Evolutionary conservation across 2,329 filamentous ascomycete genomes (phyloP), one percentile per base, ranked within the genome.

Genomic region (Aspergillus caelatus): DNA sequence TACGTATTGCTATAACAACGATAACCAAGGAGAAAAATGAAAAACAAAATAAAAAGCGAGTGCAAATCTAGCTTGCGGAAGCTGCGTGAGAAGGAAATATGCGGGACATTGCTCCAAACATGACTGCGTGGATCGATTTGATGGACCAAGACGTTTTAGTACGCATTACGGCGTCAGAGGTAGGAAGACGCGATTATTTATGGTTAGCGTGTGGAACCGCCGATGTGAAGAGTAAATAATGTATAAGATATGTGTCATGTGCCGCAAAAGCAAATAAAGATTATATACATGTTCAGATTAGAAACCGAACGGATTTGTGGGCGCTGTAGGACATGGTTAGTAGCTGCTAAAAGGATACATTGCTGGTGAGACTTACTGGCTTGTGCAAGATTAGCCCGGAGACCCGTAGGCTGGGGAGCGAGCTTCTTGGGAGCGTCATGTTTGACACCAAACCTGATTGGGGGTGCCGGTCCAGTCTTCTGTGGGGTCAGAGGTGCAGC

Each of bases 301-400:
- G 70, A 91, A 91, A 46, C 89, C 89, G 76, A 91, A 91, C 2
- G 89, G 89, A 75, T 91, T 91, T 71, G 88, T 84, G 57, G 89
- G 88, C 63, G 89, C 88, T 91, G 69, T 39, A 43, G 30, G 34
- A 48, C 48, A 23, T 58, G 36, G 60, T 71, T 68, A 72, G 67
- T 46, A 39, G 5, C 19, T 4, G 16, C 41, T 26, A n/a, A 62
- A 34, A 12, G 34, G 61, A 16, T 12, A 26, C 3, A 55, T n/a
- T 10, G 32, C 11, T 36, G 30, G 10, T 26, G 53, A 36, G 62
- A 94, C 94, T 91, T 89, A 98, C 94, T 99, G 74, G 95, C 95
- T 88, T 96, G 92, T 58, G 91, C 86, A 70, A 99, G 85, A 77
- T 98, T 97, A 62, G 95, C 95, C 82, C 91, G 89, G 72, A 91